Evolutionary conservation across 768 basidiomycete species (phyloP), one percentile per base, ranked within the genome.

Genomic region (Boletus rubescentipes): DNA sequence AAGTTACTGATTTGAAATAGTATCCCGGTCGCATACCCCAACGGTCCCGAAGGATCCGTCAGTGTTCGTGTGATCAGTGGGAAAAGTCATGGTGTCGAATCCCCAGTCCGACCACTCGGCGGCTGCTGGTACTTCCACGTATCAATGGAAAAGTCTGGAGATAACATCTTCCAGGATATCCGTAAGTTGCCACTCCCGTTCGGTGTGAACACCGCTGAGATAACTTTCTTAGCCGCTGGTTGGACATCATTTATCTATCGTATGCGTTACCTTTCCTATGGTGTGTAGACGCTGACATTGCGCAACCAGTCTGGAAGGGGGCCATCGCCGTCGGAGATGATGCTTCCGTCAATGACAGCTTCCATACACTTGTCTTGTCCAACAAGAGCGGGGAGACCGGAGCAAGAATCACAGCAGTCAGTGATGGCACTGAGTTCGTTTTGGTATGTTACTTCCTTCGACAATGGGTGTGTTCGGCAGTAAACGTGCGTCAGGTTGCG

Each of bases 41-140:
- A 80, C 49, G 89, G 90, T 11, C 71, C 73, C 3, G 79, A 87
- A 38, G 90, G 90, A 6, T 78, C 80, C 12, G 75, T 87, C 32
- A 80, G 78, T 59, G 78, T 97, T 63, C 91, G 83, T 65, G 87
- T 98, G 37, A 91, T 98, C 60, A 93, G 90, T 58, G 96, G 96
- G 6, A 87, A 85, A 67, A 90, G 91, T 54, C 84, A 94, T 59
- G 93, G 90, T 12, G 78, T 85, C 14, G 87, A 88, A 65, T 94
- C 92, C 2, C 93, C 93, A 26, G 94, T 98, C 21, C 77, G 88
- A 44, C 92, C 92, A 0, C 80, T 94, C 1, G 95, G 95, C 12
- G 95, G 95, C 6, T 95, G 93, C 71, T 95, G 92, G 91, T 97
- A 84, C 71, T 86, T 95, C 73, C 91, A 95, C 65, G 72, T 87